Base-by-base conservation (phyloP, 108 stramenopile species). In the Cyclotella baltica region DNA sequence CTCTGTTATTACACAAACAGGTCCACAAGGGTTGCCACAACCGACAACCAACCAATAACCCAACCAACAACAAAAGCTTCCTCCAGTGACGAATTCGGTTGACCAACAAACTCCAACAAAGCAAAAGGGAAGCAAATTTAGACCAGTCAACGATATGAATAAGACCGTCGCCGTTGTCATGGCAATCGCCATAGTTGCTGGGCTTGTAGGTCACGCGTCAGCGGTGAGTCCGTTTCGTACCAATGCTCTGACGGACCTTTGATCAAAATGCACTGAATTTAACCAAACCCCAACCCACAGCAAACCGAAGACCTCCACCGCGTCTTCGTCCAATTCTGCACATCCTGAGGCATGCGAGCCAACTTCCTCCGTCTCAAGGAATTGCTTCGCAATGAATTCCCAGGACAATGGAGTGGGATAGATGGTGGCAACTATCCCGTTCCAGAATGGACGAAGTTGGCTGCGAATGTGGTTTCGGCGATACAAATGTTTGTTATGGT, bases 261-360 rank as follows among this genome's bases (percentile, higher is more conserved):
- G 9, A 47, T 38, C 10, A 3, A 27, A 34, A 34, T n/a, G 15
- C 59, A 3, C 47, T 19, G 22, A 20, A 9, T 37, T 8, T 30
- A 38, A 19, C 34, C 27, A 28, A 27, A 67, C 23, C 18, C 15
- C 9, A 25, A 52, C 30, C n/a, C 62, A 38, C 53, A 57, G 48
- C 71, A 79, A 25, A 22, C 61, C 33, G 57, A 67, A 27, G 40
- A 73, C 53, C 67, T 68, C 31, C 81, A 75, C 55, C 52, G 38
- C 30, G 68, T 59, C 19, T 82, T 82, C 37, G 69, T 82, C 30
- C 81, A 82, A 75, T 82, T 82, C 53, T 82, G 81, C 48, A 75
- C 81, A 11, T 82, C 81, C 73, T 82, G 81, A 82, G 81, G 81
- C 53, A 82, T 82, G 81, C 75, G 74, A 68, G 67, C 69, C 53